Evolutionary conservation across 495 filamentous ascomycete genomes (phyloP).

Genomic region (Amphirosellinia nigrospora): DNA sequence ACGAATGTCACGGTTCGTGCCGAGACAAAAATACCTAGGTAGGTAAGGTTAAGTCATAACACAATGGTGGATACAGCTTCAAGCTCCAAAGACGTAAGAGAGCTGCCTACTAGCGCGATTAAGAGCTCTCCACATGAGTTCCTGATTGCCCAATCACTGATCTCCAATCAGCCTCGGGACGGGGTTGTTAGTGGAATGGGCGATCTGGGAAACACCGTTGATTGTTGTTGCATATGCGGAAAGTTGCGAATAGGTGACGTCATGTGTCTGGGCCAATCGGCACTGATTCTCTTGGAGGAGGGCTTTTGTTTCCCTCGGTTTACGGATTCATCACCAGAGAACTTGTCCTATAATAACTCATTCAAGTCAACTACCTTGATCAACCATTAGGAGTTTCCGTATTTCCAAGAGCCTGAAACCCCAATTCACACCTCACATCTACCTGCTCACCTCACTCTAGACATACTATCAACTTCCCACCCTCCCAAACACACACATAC

Average conservation of each 20-base stretch:
- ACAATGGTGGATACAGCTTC: constrained; percentile 6
- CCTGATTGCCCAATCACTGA: constrained; percentile 17
- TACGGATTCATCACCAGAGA: background rate
- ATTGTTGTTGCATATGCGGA: constrained; percentile 3
- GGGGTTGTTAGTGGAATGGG: background rate
- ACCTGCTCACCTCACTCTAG: too few relatives aligned
- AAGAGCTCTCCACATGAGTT: constrained; percentile 18
- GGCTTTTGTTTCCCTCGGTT: background rate
- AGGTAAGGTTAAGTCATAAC: too few relatives aligned
- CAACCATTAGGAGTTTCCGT: constrained; percentile 2
- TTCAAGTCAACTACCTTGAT: background rate
- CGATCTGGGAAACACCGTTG: background rate
- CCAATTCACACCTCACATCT: constrained; percentile 2
- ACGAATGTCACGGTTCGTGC: background rate
- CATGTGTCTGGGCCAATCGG: background rate
- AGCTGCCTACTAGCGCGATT: constrained; percentile 11
- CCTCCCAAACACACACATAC: constrained; percentile 1
- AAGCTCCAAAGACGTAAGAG: constrained; percentile 1
- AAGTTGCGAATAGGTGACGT: constrained; percentile 24
- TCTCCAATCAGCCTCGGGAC: constrained; percentile 3
- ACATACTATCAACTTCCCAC: too few relatives aligned
- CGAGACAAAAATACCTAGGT: background rate
- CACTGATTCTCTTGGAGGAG: background rate
- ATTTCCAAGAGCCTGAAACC: background rate
- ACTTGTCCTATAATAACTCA: background rate